These are phyloP conservation scores for Neonectria coccinea DNA, from an alignment of 2,329 filamentous ascomycete genomes.

Conservation along the genomic window DNA sequence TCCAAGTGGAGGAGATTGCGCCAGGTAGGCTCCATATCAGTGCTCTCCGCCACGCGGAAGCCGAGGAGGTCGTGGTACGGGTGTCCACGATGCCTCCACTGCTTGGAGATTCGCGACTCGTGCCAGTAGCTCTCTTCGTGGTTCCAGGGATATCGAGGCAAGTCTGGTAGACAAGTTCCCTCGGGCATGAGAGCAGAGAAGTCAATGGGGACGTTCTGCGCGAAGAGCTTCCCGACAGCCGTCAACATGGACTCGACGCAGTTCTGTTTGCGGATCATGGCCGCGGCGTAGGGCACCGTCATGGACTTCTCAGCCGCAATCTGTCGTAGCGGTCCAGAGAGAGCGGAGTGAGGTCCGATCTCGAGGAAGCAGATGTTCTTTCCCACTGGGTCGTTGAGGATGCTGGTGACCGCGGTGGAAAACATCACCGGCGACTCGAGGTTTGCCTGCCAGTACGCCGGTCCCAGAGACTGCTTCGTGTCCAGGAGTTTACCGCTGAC, in stretches of 20 bases:
- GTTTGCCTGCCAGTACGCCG: conserved; percentile 48
- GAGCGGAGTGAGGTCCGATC: conserved; percentile 44
- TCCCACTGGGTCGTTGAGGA: conserved; percentile 9
- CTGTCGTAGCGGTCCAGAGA: conserved; percentile 43
- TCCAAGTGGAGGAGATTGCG: conserved; percentile 39
- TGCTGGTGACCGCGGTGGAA: conserved; percentile 28
- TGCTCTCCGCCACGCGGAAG: conserved; percentile 29
- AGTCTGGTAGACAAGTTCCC: conserved; percentile 32
- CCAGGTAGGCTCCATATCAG: conserved; percentile 36
- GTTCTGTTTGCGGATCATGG: conserved; percentile 12
- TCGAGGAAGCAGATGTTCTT: conserved; percentile 36
- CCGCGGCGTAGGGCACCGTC: neutral
- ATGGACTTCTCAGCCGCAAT: conserved; percentile 30
- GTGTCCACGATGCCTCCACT: conserved; percentile 24
- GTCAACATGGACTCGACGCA: conserved; percentile 4
- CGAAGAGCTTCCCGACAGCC: conserved; percentile 12
- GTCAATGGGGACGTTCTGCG: neutral
- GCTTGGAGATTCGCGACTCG: conserved; percentile 24
- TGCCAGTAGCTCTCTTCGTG: conserved; percentile 24
- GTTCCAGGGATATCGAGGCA: conserved; percentile 51
- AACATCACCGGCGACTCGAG: conserved; percentile 48
- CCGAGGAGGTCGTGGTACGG: conserved; percentile 40
- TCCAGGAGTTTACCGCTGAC: conserved; percentile 47
- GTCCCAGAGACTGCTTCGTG: conserved; percentile 20
- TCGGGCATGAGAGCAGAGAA: neutral